Evolutionary conservation across 352 stramenopile genomes (phyloP).

Genomic region (Phytophthora cryptogea): DNA sequence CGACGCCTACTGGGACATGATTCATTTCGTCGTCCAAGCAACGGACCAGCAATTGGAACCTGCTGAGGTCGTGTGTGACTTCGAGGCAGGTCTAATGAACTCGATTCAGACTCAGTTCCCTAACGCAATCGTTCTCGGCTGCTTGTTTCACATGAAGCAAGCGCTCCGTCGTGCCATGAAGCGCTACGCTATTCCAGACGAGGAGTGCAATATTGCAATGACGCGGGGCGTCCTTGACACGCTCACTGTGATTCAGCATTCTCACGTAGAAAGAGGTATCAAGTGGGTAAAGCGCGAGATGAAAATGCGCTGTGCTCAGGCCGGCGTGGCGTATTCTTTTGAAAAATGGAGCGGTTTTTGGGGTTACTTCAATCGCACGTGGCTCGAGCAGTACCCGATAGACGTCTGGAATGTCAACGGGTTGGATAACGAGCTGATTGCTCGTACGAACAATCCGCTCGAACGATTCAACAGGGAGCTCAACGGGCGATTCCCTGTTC

Average conservation of each 20-base stretch:
- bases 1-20: conserved; percentile 15
- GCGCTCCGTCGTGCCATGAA: too few species aligned
- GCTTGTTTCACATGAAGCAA: conserved; percentile 20
- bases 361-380: conserved; percentile 1
- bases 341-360: background rate
- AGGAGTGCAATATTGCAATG: background rate
- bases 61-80: background rate
- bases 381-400: background rate
- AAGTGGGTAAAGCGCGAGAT: background rate
- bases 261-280: background rate
- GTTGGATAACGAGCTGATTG: background rate
- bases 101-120: conserved; percentile 8
- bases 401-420: background rate
- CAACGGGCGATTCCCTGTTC: background rate
- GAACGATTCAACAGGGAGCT: conserved; percentile 4
- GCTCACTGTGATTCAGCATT: background rate
- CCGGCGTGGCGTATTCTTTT: background rate
- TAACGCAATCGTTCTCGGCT: conserved; percentile 12
- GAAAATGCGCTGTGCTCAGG: background rate
- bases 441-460: background rate
- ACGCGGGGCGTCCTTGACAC: conserved; percentile 1
- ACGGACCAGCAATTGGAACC: conserved; percentile 1
- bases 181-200: background rate
- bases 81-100: conserved; percentile 10
- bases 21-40: conserved; percentile 7